Evolutionary conservation across 192 early-diverging fungal genomes (phyloP).

Genomic region (Coemansia biformis): DNA sequence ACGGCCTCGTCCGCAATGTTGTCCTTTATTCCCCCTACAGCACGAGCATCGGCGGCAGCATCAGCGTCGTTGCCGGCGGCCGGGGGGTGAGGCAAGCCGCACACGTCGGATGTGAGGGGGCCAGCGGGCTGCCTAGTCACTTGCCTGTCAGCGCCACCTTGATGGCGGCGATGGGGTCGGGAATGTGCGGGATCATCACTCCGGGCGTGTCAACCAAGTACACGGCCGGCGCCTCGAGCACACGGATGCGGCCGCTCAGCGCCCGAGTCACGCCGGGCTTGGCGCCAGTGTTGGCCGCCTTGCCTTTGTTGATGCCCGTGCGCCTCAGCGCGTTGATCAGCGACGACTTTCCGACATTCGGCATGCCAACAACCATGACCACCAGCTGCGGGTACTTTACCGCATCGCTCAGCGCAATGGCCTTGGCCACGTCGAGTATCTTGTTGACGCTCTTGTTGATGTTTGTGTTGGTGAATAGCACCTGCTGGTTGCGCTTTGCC

Average conservation of each 20-base stretch:
- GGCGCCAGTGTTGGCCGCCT: slow-evolving; percentile 78
- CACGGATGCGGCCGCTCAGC: slow-evolving; percentile 69
- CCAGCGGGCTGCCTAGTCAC: slow-evolving; percentile 5
- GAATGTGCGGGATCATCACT: slow-evolving; percentile 84
- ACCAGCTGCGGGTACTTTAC: slow-evolving; percentile 34
- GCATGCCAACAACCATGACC: slow-evolving; percentile 88
- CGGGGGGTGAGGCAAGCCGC: too few species aligned
- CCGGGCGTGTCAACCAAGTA: slow-evolving; percentile 93
- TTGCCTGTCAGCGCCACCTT: slow-evolving; percentile 84
- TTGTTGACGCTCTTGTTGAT: slow-evolving; percentile 53
- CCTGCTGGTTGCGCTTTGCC: slow-evolving; percentile 43
- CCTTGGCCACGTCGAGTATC: slow-evolving; percentile 64
- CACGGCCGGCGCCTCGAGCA: slow-evolving; percentile 81
- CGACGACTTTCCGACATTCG: slow-evolving; percentile 95
- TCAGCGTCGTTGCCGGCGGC: not conserved
- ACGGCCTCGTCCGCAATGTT: slow-evolving; percentile 69
- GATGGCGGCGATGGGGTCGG: slow-evolving; percentile 73
- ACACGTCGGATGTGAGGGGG: too few species aligned
- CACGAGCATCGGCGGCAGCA: not conserved
- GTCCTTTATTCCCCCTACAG: slow-evolving; percentile 63
- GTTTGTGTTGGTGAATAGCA: slow-evolving; percentile 8
- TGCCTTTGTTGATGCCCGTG: slow-evolving; percentile 67
- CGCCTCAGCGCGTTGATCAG: slow-evolving; percentile 82
- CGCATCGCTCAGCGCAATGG: slow-evolving; percentile 43
- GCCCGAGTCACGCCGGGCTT: slow-evolving; percentile 83